phyloP scores from a whole-genome alignment of 768 basidiomycete species.

The Russula emetica region DNA sequence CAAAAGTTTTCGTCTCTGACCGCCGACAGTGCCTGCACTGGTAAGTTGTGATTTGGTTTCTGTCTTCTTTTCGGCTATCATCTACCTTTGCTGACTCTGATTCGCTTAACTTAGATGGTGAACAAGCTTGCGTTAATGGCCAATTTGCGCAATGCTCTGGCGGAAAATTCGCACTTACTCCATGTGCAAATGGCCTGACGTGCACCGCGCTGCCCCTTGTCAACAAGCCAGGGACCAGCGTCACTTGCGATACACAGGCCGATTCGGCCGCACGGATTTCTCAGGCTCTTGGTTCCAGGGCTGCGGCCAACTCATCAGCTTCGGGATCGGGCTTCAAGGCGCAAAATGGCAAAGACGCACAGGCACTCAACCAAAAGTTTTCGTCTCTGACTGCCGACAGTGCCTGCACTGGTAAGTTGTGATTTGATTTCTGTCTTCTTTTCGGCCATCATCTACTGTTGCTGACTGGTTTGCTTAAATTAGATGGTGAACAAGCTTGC shows the following conservation, averaged over 20 bases:
- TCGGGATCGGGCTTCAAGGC: conserved; percentile 24
- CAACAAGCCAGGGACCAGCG: conserved; percentile 38
- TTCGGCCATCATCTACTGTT: too few relatives aligned
- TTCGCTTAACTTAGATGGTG: conserved; percentile 30
- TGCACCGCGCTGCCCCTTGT: conserved; percentile 45
- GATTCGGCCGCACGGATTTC: conserved; percentile 37
- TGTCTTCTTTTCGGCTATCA: background rate
- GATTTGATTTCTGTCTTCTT: background rate
- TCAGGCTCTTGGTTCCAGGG: conserved; percentile 31
- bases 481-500: conserved; percentile 38
- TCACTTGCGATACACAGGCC: conserved; percentile 36
- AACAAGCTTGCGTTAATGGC: conserved; percentile 38
- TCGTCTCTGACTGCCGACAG: conserved; percentile 31
- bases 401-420: conserved; percentile 34
- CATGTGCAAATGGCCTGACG: conserved; percentile 32
- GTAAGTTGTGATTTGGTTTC: conserved; percentile 25
- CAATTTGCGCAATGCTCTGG: conserved; percentile 41
- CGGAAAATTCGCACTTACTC: conserved; percentile 35
- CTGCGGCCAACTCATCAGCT: background rate
- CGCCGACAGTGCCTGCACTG: conserved; percentile 33
- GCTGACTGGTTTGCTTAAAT: background rate
- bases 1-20: conserved; percentile 35
- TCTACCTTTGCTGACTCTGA: background rate
- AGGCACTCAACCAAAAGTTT: conserved; percentile 38
- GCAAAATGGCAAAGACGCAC: conserved; percentile 38